Base-by-base conservation (phyloP, 768 basidiomycete species). In the Mycena galericulata region DNA sequence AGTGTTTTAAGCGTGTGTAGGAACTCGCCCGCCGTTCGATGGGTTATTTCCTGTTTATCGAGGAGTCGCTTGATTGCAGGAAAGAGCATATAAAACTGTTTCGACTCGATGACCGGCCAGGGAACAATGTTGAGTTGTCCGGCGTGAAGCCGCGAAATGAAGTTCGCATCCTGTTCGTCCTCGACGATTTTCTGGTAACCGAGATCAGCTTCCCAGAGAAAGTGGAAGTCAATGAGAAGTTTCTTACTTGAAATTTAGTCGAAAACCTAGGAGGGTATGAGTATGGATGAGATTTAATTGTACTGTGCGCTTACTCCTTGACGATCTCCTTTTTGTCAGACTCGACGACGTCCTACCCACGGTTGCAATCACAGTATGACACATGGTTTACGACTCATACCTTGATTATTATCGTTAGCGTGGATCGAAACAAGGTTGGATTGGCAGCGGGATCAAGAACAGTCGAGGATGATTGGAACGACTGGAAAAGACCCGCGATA, bases 51-150 rank as follows among this genome's bases (percentile, higher is more conserved):
- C 65, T 89, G 88, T 49, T 80, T 78, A 65, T 90, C 86, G 7
- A 91, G 73, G 3, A 78, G 77, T 55, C 76, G 78, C 68, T 86
- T 88, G 32, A 91, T 68, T 0, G 77, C 74, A 0, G 80, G 79
- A 61, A 90, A 89, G n/a, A 89, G 71, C 3, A 74, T 79, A 65
- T 91, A 91, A 73, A 91, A 91, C 26, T 88, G 84, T 49, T 76
- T 82, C 0, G 89, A 89, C 70, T 89, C 87, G 36, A 91, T 90
- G 49, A 91, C 88, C 0, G 89, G 89, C 90, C 90, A 91, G 5
- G 89, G 90, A 15, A 90, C 82, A 18, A 91, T 90, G 40, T 80
- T 81, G 8, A 90, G 71, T 57, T 81, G 81, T 1, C 89, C 89
- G 0, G 82, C 80, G 64, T 90, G 90, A 7, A 90, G 81, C 2